phyloP scores from a whole-genome alignment of 805 yeast species.

The Metschnikowia peoriensis region DNA sequence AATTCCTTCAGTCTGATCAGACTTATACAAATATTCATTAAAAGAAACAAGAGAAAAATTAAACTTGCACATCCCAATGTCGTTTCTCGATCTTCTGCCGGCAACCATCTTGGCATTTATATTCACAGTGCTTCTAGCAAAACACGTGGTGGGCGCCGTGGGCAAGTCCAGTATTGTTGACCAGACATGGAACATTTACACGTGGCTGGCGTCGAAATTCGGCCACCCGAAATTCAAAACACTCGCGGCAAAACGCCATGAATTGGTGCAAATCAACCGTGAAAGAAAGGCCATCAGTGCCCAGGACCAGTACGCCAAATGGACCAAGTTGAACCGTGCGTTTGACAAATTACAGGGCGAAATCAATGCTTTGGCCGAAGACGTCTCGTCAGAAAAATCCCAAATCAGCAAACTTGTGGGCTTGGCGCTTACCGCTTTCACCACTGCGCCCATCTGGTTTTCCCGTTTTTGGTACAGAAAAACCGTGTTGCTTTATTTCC shows the following conservation, averaged over 20 bases:
- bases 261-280: conserved; percentile 47
- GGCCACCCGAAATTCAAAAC: conserved; percentile 31
- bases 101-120: conserved; percentile 39
- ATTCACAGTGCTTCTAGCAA: conserved; percentile 13
- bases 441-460: conserved; percentile 48
- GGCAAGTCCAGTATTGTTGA: conserved; percentile 35
- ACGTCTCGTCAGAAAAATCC: conserved; percentile 36
- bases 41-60: too few species aligned
- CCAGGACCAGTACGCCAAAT: conserved; percentile 91
- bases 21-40: too few species aligned
- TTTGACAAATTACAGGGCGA: conserved; percentile 56
- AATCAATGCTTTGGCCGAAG: conserved; percentile 41
- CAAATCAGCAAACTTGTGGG: conserved; percentile 33
- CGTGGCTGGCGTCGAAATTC: conserved; percentile 29
- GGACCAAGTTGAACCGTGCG: conserved; percentile 88
- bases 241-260: conserved; percentile 31
- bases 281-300: conserved; percentile 68
- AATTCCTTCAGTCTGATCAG: too few species aligned
- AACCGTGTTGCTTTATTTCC: conserved; percentile 56
- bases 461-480: conserved; percentile 54
- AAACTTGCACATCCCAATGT: conserved; percentile 1
- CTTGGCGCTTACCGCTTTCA: conserved; percentile 33
- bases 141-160: conserved; percentile 32
- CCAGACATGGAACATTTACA: conserved; percentile 38
- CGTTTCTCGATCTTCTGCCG: conserved; percentile 31